phyloP scores from a whole-genome alignment of 805 yeast genomes.

The Kurtzmaniella cleridarum region DNA sequence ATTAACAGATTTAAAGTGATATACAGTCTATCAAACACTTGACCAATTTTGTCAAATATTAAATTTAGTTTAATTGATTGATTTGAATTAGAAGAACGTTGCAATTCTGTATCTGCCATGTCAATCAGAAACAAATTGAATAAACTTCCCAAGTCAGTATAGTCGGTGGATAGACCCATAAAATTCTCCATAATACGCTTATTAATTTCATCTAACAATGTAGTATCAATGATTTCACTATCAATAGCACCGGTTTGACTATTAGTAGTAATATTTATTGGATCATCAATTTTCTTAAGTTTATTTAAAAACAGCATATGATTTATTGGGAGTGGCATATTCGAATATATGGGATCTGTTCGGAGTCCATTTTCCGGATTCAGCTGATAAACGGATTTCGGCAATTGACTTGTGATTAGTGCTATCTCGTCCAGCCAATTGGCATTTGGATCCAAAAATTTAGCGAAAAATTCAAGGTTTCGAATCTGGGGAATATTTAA shows the following conservation, averaged over 20 bases:
- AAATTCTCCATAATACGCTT: slow-evolving; percentile 50
- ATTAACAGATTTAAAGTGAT: slow-evolving; percentile 49
- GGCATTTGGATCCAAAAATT: slow-evolving; percentile 81
- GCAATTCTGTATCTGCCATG: slow-evolving; percentile 29
- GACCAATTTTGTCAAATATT: slow-evolving; percentile 73
- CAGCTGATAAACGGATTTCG: slow-evolving; percentile 35
- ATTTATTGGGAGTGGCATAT: slow-evolving; percentile 27
- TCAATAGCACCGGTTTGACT: not conserved
- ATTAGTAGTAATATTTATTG: not conserved
- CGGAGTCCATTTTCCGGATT: slow-evolving; percentile 41
- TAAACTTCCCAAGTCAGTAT: slow-evolving; percentile 67
- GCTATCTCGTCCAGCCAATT: slow-evolving; percentile 69
- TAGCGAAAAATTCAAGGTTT: slow-evolving; percentile 57
- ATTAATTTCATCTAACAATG: slow-evolving; percentile 53
- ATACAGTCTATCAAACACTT: slow-evolving; percentile 69
- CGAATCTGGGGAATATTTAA: slow-evolving; percentile 49
- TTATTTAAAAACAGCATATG: not conserved
- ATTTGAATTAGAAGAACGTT: slow-evolving; percentile 7
- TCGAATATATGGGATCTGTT: slow-evolving; percentile 27
- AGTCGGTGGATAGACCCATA: slow-evolving; percentile 55
- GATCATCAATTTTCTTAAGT: not conserved
- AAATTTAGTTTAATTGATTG: slow-evolving; percentile 27
- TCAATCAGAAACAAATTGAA: slow-evolving; percentile 50
- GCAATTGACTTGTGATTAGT: slow-evolving; percentile 32
- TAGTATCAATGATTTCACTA: slow-evolving; percentile 17